These are phyloP conservation scores for Juglanconis oblonga DNA, from an alignment of 2,329 filamentous ascomycete genomes.

Conservation along the genomic window DNA sequence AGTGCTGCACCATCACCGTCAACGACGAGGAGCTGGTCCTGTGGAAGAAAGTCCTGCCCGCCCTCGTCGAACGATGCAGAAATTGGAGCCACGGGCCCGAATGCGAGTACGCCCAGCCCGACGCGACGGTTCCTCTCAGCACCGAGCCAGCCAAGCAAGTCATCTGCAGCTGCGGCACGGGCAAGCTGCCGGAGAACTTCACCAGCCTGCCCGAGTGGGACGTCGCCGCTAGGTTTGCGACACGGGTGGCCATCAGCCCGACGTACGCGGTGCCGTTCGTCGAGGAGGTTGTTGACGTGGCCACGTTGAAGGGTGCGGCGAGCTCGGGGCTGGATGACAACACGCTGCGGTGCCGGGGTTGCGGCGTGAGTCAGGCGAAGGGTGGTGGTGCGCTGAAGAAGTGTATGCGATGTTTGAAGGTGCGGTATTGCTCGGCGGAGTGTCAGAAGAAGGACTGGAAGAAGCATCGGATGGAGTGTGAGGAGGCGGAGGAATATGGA, in stretches of 20 bases:
- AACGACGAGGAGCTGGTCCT: slow-evolving; percentile 56
- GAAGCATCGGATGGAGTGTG: slow-evolving; percentile 44
- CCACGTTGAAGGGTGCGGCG: background rate
- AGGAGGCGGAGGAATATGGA: slow-evolving; percentile 14
- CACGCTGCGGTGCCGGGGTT: slow-evolving; percentile 31
- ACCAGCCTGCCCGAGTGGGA: slow-evolving; percentile 42
- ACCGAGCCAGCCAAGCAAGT: slow-evolving; percentile 32
- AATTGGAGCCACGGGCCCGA: slow-evolving; percentile 39
- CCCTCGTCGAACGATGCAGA: slow-evolving; percentile 46
- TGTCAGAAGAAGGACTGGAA: slow-evolving; percentile 57
- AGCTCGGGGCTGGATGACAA: background rate
- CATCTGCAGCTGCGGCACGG: slow-evolving; percentile 45
- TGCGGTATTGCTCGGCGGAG: slow-evolving; percentile 47
- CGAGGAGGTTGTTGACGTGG: slow-evolving; percentile 29
- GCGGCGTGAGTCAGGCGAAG: slow-evolving; percentile 31
- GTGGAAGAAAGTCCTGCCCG: slow-evolving; percentile 45
- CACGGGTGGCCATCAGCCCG: slow-evolving; percentile 58
- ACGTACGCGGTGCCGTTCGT: slow-evolving; percentile 43
- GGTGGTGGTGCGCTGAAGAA: slow-evolving; percentile 35
- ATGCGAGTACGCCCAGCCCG: slow-evolving; percentile 41
- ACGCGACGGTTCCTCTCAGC: slow-evolving; percentile 37
- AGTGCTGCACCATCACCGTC: slow-evolving; percentile 36
- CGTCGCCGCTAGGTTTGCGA: slow-evolving; percentile 38
- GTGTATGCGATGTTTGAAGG: slow-evolving; percentile 42
- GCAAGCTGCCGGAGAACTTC: slow-evolving; percentile 38